A percentile compares a stretch with the other conserved stretches of the same genome.
Conservation (phyloP, 768 basidiomycete species). For the Grammothele lineata region DNA sequence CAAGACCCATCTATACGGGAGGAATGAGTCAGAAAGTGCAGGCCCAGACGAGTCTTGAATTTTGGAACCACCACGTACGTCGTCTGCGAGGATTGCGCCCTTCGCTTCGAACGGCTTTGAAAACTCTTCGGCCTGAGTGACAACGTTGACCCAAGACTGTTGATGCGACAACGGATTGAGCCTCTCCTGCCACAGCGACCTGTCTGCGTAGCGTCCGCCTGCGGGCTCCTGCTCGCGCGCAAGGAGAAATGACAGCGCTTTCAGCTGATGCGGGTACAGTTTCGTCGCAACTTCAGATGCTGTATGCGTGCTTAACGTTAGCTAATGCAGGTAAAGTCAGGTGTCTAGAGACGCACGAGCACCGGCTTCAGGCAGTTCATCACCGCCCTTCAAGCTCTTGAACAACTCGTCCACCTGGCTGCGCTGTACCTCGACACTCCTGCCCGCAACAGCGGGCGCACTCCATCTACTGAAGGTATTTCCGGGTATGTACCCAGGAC, state of each 20-base stretch:
- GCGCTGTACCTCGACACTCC: slow-evolving; percentile 87
- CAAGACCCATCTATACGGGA: slow-evolving; percentile 95
- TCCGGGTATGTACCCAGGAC: slow-evolving; percentile 37
- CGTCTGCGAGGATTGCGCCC: slow-evolving; percentile 93
- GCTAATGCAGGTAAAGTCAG: not conserved
- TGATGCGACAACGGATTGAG: slow-evolving; percentile 43
- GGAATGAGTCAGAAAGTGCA: slow-evolving; percentile 9
- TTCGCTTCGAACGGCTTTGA: slow-evolving; percentile 69
- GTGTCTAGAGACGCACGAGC: slow-evolving; percentile 55
- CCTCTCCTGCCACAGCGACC: slow-evolving; percentile 65
- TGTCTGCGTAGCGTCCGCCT: slow-evolving; percentile 45
- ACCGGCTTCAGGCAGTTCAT: slow-evolving; percentile 82
- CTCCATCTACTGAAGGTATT: slow-evolving; percentile 45
- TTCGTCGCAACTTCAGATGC: slow-evolving; percentile 73
- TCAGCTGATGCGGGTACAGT: slow-evolving; percentile 97
- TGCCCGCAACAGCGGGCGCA: slow-evolving; percentile 52
- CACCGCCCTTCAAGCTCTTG: slow-evolving; percentile 81
- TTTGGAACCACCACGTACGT: slow-evolving; percentile 54
- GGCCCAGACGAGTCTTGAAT: not conserved
- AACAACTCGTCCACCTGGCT: slow-evolving; percentile 94
- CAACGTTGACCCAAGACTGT: slow-evolving; percentile 73
- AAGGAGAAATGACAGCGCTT: slow-evolving; percentile 91
- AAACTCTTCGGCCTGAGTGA: slow-evolving; percentile 75
- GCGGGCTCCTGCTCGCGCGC: slow-evolving; percentile 74
- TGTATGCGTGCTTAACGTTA: slow-evolving; percentile 23